Base-by-base conservation (phyloP, 2,329 filamentous ascomycete genomes). In the Colletotrichum echinochloae region DNA sequence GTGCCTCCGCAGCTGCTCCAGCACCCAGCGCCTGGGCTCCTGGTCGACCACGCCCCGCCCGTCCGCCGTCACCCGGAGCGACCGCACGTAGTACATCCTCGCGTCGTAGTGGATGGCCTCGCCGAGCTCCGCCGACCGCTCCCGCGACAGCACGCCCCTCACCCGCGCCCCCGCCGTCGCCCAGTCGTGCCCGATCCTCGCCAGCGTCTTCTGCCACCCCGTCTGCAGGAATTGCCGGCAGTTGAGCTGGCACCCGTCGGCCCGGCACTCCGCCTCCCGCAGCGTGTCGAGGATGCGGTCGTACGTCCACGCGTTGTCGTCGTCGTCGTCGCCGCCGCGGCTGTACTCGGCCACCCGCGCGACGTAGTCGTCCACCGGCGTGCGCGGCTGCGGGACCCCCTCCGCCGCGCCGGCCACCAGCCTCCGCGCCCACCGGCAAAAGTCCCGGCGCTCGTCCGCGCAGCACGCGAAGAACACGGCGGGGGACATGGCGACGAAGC, bases 1-100 rank as follows among this genome's bases (percentile, higher is more conserved):
- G 5, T 49, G 16, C 30, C 7, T 16, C 18, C 16, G 30, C 30
- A 60, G 44, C 12, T 18, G 5, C 18, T 49, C 5, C 14, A 37
- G n/a, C 20, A 60, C 57, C 57, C 57, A 60, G 30, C 23, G 30
- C 14, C 57, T 33, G 30, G 30, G 57, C 57, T 20, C 28, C 30
- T 49, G 57, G 44, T 60, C 1, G 30, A 49, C n/a, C n/a, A n/a
- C n/a, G n/a, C 41, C 37, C 14, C 2, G 44, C 30, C n/a, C 5
- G 23, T 49, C 44, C 28, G 12, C 9, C 30, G 20, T 12, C 20
- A 60, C 2, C 2, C 12, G 1, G 30, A 26, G 26, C 5, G 44
- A 26, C 9, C n/a, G 20, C 23, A 60, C 30, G 44, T 49, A 60
- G 30, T 60, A 60, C n/a, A 26, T 49, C 44, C 41, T 23, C n/a